Percentiles rank a stretch among this genome's conserved stretches.
phyloP scores from a whole-genome alignment of 768 basidiomycete species.

The Suillus sp. region DNA sequence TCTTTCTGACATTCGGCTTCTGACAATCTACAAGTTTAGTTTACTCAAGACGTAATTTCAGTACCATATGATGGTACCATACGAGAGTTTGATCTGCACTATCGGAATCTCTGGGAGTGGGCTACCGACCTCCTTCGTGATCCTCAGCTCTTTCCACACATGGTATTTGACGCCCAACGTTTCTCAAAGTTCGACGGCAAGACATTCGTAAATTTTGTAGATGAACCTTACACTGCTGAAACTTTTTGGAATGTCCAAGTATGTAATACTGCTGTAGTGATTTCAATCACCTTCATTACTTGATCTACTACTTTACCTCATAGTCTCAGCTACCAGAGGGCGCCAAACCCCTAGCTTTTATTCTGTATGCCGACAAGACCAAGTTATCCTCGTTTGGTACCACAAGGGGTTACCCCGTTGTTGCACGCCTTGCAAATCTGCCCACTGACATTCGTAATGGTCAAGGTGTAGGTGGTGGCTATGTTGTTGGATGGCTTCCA shows the following conservation, averaged over 20 bases:
- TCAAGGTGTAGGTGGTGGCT: background rate
- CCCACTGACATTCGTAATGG: background rate
- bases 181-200: constrained; percentile 15
- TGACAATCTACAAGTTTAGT: constrained; percentile 10
- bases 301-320: background rate
- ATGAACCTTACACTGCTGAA: background rate
- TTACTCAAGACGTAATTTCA: constrained; percentile 18
- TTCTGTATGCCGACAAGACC: too few species aligned
- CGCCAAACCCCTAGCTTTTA: too few species aligned
- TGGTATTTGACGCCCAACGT: constrained; percentile 34
- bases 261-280: constrained; percentile 7
- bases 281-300: background rate
- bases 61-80: constrained; percentile 20
- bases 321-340: background rate
- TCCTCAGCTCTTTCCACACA: constrained; percentile 20
- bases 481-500: background rate
- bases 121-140: constrained; percentile 31
- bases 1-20: background rate
- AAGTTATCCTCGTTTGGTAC: too few species aligned
- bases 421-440: too few species aligned
- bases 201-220: background rate
- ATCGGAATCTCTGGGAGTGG: constrained; percentile 32
- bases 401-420: too few species aligned
- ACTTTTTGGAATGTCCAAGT: constrained; percentile 32
- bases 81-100: constrained; percentile 23